phyloP scores from a whole-genome alignment of 192 early-diverging fungal genomes.

The Thamnidium elegans region DNA sequence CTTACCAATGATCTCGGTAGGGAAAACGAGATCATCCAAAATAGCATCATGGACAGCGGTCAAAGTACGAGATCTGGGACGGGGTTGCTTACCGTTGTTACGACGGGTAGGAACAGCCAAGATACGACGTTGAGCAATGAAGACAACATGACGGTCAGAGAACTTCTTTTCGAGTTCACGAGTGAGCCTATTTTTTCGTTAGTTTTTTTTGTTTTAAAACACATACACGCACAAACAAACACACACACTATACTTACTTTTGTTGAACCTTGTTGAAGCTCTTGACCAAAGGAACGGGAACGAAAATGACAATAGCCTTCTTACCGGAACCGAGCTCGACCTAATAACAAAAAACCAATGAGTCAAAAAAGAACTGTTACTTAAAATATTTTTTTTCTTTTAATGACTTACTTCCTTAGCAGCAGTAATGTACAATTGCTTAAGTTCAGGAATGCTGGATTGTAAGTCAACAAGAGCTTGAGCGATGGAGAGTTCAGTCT shows the following conservation, averaged over 20 bases:
- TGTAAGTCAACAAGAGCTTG: slow-evolving; percentile 95
- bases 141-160: slow-evolving; percentile 97
- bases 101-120: slow-evolving; percentile 92
- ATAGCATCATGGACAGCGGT: slow-evolving; percentile 96
- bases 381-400: not conserved
- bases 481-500: slow-evolving; percentile 92
- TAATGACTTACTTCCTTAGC: slow-evolving; percentile 83
- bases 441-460: slow-evolving; percentile 93
- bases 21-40: slow-evolving; percentile 97
- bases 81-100: slow-evolving; percentile 74
- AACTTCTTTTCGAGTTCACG: slow-evolving; percentile 99
- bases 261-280: slow-evolving; percentile 94
- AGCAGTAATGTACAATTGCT: slow-evolving; percentile 90
- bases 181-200: slow-evolving; percentile 61
- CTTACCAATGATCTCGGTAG: slow-evolving; percentile 99
- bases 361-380: not conserved
- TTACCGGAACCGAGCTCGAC: slow-evolving; percentile 90
- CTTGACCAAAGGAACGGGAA: slow-evolving; percentile 94
- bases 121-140: slow-evolving; percentile 80
- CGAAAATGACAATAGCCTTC: slow-evolving; percentile 97
- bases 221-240: no score
- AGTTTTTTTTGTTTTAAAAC: not conserved
- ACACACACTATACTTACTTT: slow-evolving; percentile 41
- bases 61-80: slow-evolving; percentile 95
- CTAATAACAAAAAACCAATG: slow-evolving; percentile 35